Base-by-base conservation (phyloP, 2,329 filamentous ascomycete genomes). In the Neofusicoccum umdonicola region DNA sequence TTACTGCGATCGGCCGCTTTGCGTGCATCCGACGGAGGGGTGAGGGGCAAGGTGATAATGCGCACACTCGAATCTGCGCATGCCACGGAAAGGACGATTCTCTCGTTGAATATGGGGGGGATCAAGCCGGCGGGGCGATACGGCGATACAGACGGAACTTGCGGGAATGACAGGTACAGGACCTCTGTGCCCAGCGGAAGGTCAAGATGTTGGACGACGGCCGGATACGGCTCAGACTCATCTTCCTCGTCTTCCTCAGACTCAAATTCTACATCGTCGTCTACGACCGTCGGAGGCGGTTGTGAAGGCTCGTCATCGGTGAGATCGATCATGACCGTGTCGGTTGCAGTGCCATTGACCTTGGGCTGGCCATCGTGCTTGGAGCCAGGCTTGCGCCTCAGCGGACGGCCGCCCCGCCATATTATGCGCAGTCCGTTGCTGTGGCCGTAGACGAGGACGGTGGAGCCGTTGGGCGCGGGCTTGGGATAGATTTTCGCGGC, bases 401-500 rank as follows among this genome's bases (percentile, higher is more conserved):
- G 79, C 0, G 77, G 75, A 35, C 78, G 80, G 3, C 87, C 87
- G 48, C 86, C 86, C 74, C 84, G 80, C 87, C 87, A 89, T 35
- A 87, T 69, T 56, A 89, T 75, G 65, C 82, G 82, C 22, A 90
- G 69, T 4, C 87, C 87, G 47, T 78, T 79, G 47, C 84, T 82
- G 68, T 88, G 83, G 52, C 83, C 87, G 69, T 87, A 88, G 12
- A 89, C 70, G 50, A 88, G 78, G 65, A 89, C 79, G 2, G 83
- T 85, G 3, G 87, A 88, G 71, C 85, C 85, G 73, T 88, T 88
- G 22, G 85, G 82, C 19, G 85, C 80, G 67, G 80, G 79, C 42
- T 84, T 73, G 5, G 87, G 87, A 71, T 89, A 89, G 68, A 84
- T 78, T 71, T 82, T 81, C 12, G 85, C 81, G 64, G 79, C 77